Evolutionary conservation across 768 basidiomycete genomes (phyloP).

Genomic region (Podaxis sp.): DNA sequence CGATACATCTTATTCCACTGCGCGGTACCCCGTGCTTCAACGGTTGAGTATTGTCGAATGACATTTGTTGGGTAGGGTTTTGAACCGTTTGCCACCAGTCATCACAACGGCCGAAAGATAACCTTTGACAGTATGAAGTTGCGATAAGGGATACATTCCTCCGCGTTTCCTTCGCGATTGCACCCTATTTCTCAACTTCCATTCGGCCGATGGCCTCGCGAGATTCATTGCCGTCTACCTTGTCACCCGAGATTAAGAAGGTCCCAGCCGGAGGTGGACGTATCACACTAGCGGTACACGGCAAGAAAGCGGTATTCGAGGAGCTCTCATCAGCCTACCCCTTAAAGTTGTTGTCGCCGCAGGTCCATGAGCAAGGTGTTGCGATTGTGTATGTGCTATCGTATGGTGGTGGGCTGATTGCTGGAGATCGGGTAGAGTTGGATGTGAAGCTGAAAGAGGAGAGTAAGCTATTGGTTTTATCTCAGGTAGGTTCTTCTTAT

Average conservation of each 20-base stretch:
- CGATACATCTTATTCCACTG: background rate
- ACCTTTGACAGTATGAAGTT: background rate
- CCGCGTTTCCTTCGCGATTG: background rate
- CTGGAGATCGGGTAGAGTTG: constrained; percentile 74
- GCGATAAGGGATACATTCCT: constrained; percentile 3
- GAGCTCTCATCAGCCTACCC: constrained; percentile 83
- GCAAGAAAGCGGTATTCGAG: constrained; percentile 60
- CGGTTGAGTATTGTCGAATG: too few relatives aligned
- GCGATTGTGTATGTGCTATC: constrained; percentile 77
- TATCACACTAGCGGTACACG: constrained; percentile 53
- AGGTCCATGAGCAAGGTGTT: constrained; percentile 45
- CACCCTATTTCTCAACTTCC: background rate
- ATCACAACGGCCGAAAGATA: background rate
- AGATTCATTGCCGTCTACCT: background rate
- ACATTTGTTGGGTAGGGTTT: too few relatives aligned
- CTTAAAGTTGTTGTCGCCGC: constrained; percentile 83
- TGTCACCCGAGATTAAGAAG: constrained; percentile 10
- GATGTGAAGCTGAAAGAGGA: constrained; percentile 56
- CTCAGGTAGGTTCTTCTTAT: constrained; percentile 62
- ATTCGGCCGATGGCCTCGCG: constrained; percentile 1
- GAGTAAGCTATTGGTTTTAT: constrained; percentile 69
- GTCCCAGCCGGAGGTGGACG: constrained; percentile 53
- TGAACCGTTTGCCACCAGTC: background rate
- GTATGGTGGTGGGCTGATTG: constrained; percentile 92
- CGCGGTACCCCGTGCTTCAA: too few relatives aligned